phyloP scores from a whole-genome alignment of 73 alveolate species.

The Paramecium sexaurelia region DNA sequence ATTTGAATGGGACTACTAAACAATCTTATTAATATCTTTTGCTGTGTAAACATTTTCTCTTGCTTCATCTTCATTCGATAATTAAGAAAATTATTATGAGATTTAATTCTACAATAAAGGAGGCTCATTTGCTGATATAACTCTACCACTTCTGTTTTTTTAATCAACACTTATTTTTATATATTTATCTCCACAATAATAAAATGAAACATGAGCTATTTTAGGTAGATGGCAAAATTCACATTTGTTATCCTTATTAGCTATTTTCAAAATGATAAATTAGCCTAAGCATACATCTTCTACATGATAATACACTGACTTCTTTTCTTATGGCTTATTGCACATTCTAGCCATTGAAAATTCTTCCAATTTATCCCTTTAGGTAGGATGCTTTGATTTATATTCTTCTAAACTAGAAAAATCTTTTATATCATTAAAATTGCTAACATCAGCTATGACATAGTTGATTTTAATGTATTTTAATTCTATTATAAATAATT shows the following conservation, averaged over 20 bases:
- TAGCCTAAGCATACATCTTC: slow-evolving; percentile 7
- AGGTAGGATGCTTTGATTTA: background rate
- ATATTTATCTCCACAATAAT: slow-evolving; percentile 1
- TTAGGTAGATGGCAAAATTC: slow-evolving; percentile 6
- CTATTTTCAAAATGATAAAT: slow-evolving; percentile 8
- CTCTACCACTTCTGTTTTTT: background rate
- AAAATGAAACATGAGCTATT: slow-evolving; percentile 1
- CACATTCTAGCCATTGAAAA: slow-evolving; percentile 37
- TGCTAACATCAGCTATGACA: slow-evolving; percentile 1
- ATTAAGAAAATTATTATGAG: background rate
- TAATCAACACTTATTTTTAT: background rate
- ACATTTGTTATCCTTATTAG: slow-evolving; percentile 15
- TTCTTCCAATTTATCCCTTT: background rate
- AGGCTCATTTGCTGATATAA: background rate
- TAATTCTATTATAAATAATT: background rate
- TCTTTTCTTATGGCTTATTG: background rate
- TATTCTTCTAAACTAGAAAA: background rate
- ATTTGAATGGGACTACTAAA: background rate
- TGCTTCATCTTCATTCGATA: background rate
- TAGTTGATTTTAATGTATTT: background rate
- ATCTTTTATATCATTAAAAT: slow-evolving; percentile 37
- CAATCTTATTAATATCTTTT: background rate
- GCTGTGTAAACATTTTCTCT: background rate
- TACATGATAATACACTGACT: background rate
- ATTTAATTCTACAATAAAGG: background rate